Evolutionary conservation across 2,329 filamentous ascomycete species (phyloP), one percentile per base, ranked within the genome.

Genomic region (Talaromyces piceae): DNA sequence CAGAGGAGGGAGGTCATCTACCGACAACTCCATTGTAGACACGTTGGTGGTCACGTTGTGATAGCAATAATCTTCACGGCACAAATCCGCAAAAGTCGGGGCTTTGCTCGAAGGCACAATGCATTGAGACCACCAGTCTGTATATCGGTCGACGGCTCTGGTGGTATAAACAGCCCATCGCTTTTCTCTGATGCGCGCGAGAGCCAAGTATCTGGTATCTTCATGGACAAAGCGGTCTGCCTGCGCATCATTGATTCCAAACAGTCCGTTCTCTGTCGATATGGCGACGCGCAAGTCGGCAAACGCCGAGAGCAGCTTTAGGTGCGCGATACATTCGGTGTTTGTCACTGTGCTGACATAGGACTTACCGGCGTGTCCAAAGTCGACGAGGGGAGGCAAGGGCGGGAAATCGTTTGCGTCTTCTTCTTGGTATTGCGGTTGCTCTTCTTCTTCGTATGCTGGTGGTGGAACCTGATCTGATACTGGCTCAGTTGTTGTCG

Each of bases 131-230:
- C 82, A 86, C 87, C 86, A 91, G 1, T 65, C 63, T 54, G 80
- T 74, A 59, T 88, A 91, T 5, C 87, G 76, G 45, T 84, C 78
- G 0, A 82, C 84, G 1, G 86, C 86, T 45, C 82, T 76, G 1
- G 82, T 77, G 4, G 88, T 76, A 62, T 82, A 89, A 8, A 89
- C 63, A 0, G 79, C 78, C 87, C 87, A 90, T 62, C 86, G 73
- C 71, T 88, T 88, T 69, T 89, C 86, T 12, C 81, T 74, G 26
- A 87, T 69, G 46, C 74, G 73, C 49, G 77, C 76, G 12, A 82
- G 67, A 2, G 72, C 68, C 55, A 70, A 69, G 48, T 68, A 66
- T 9, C 59, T 61, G 16, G 63, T 64, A n/a, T 71, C 60, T 1
- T 69, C 65, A 6, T 69, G 63, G n/a, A 65, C 59, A 13, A 61